Evolutionary conservation across 345 rosid species (phyloP).

Genomic region (Rhizophora mangle): DNA sequence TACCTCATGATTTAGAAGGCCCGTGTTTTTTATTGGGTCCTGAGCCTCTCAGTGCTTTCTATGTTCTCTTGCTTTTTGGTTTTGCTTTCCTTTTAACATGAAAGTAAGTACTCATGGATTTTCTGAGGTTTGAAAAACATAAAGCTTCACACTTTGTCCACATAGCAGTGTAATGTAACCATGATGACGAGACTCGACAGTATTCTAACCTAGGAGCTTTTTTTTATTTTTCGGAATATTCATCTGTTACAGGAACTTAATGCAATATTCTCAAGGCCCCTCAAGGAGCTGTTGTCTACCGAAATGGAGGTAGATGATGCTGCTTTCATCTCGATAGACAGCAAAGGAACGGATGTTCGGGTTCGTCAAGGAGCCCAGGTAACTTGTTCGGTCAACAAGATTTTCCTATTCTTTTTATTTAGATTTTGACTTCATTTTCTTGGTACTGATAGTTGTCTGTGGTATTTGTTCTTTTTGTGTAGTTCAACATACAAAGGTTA

Average conservation of each 20-base stretch:
- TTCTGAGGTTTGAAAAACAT: not conserved
- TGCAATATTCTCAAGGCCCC: conserved; percentile 75
- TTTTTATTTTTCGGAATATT: not conserved
- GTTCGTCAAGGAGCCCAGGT: conserved; percentile 99
- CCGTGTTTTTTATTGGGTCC: too few relatives aligned
- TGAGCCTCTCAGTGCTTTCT: too few relatives aligned
- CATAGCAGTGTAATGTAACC: not conserved
- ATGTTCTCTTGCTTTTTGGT: too few relatives aligned
- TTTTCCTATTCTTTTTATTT: not conserved
- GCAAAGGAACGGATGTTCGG: conserved; percentile 86
- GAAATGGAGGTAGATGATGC: conserved; percentile 90
- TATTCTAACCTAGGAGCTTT: not conserved
- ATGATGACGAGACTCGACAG: not conserved
- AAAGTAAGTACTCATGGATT: not conserved
- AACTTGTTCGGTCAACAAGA: not conserved
- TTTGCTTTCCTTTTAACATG: too few relatives aligned
- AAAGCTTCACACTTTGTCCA: not conserved
- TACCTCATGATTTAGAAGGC: too few relatives aligned
- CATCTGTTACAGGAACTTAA: conserved; percentile 65
- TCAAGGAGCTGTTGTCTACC: conserved; percentile 55
- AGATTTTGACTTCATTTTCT: not conserved
- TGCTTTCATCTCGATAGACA: conserved; percentile 90
- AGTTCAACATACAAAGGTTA: conserved; percentile 89
- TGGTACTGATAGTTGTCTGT: not conserved
- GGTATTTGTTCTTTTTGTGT: conserved; percentile 4